A percentile compares a stretch with the other conserved stretches of the same genome.
phyloP scores from a whole-genome alignment of 768 basidiomycete genomes.

The Tricholoma saponaceum region DNA sequence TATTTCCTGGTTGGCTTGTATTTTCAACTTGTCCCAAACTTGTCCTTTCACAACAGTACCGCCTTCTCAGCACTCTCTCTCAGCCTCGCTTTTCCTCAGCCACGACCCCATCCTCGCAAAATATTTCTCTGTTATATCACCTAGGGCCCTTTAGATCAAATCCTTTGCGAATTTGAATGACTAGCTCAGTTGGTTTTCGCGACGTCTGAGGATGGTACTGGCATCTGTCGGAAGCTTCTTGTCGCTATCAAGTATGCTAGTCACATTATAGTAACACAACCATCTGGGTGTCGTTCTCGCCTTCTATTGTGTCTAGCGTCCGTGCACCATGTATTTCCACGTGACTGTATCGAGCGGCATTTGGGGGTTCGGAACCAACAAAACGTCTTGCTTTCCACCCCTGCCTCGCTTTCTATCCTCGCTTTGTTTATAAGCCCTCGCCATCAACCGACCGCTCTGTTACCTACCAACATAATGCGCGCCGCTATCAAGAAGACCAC shows the following conservation, averaged over 20 bases:
- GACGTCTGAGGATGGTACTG: neutral
- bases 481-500: constrained; percentile 32
- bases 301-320: constrained; percentile 13
- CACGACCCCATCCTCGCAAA: neutral
- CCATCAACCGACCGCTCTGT: neutral
- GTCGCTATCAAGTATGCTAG: neutral
- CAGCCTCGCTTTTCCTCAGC: neutral
- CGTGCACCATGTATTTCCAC: constrained; percentile 22
- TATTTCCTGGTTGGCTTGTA: constrained; percentile 4
- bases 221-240: neutral
- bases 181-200: neutral
- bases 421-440: constrained; percentile 3
- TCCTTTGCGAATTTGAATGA: neutral
- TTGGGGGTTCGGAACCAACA: constrained; percentile 18
- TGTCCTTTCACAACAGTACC: neutral
- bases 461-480: constrained; percentile 16
- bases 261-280: neutral
- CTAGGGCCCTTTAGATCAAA: neutral
- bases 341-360: constrained; percentile 19
- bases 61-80: neutral
- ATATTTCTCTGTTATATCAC: neutral
- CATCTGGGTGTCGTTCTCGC: neutral
- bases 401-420: constrained; percentile 13
- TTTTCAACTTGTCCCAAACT: neutral
- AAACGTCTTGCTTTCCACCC: constrained; percentile 22